Evolutionary conservation across 2,329 filamentous ascomycete genomes (phyloP), one percentile per base, ranked within the genome.

Genomic region (Penicillium capsulatum): DNA sequence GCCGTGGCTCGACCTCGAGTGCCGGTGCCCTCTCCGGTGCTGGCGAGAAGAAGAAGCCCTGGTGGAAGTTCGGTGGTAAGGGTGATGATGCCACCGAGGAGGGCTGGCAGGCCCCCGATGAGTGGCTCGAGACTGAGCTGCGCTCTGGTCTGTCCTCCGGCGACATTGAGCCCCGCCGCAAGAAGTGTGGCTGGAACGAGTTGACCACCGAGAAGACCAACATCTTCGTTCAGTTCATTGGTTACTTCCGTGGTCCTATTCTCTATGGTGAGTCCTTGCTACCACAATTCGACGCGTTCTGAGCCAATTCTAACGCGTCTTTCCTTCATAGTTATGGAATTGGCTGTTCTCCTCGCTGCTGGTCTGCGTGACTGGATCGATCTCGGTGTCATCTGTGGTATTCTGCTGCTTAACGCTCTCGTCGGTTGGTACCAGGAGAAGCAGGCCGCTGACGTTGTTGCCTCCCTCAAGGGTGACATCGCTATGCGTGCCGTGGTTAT

Each of bases 391-490:
- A 87, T 87, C 63, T 78, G 82, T 56, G 83, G 77, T 72, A 87
- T 88, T 66, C 71, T 88, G 40, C 55, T 82, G 60, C 80, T 88
- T 48, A 88, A 88, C 70, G 83, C 83, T 51, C 70, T 81, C 49
- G 83, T 86, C 64, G 83, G 83, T 72, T 87, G 83, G 79, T 86
- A 87, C 66, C 83, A 86, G 65, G 83, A 87, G 69, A 87, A 87
- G 72, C 83, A 86, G 68, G 83, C 83, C 55, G 83, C 82, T 52
- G 83, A 87, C 67, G 82, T 86, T 58, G 83, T 86, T 57, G 83
- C 83, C 40, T 79, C 73, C 48, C 70, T 87, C 47, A 86, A 86
- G 73, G 83, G 83, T 70, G 83, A 87, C 59, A 87, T 88, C 59
- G 83, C 83, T 56, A 83, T 87, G 80, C 83, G 79, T 68, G 78